Conservation (phyloP, 225 moss, liverwort and hornwort genomes). For the Straminergon stramineum region DNA sequence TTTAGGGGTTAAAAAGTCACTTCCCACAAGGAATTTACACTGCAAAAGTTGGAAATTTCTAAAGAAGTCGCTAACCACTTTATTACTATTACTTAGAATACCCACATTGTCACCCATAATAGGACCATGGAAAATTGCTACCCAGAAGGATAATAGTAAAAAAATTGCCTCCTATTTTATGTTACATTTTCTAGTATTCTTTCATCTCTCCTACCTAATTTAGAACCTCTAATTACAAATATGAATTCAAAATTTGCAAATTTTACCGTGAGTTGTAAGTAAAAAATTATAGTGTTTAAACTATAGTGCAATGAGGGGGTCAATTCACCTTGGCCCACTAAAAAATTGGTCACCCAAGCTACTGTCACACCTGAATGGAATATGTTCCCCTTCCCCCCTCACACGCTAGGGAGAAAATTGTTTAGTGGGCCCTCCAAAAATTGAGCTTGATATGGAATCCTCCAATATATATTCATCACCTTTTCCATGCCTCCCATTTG, state of each 20-base stretch:
- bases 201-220: too few species aligned
- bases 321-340: background rate
- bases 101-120: fast-evolving
- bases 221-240: too few species aligned
- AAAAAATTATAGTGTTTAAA: too few species aligned
- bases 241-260: too few species aligned
- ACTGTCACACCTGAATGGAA: fast-evolving
- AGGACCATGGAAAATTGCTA: too few species aligned
- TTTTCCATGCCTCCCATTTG: too few species aligned
- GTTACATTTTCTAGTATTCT: too few species aligned
- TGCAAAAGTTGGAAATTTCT: fast-evolving
- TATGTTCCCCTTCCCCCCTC: fast-evolving
- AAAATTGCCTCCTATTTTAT: too few species aligned
- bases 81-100: fast-evolving
- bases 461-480: fast-evolving
- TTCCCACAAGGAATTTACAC: background rate
- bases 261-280: too few species aligned
- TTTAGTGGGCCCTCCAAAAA: background rate
- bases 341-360: fast-evolving
- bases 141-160: too few species aligned
- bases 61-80: background rate
- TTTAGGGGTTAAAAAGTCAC: too few species aligned
- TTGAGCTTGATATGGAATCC: background rate
- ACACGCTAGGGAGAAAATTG: background rate
- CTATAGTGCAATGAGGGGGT: too few species aligned